These are phyloP conservation scores for Wickerhamiella alocasiicola DNA, from an alignment of 805 yeast genomes.

Conservation along the genomic window DNA sequence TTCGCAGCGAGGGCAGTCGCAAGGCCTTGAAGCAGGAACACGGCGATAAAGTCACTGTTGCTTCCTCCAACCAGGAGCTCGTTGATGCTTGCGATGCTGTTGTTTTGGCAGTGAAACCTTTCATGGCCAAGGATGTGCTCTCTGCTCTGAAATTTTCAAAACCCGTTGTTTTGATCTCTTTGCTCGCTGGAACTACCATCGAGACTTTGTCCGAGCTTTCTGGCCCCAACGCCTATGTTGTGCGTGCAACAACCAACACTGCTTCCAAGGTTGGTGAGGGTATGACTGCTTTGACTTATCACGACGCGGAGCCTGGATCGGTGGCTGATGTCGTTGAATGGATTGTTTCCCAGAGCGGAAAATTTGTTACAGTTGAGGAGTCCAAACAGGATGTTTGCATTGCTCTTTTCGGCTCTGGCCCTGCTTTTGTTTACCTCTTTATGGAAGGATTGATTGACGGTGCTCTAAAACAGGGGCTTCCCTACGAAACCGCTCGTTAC, in stretches of 20 bases:
- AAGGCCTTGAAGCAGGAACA: conserved; percentile 37
- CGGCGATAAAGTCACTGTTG: conserved; percentile 39
- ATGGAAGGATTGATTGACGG: conserved; percentile 90
- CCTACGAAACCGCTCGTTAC: conserved; percentile 64
- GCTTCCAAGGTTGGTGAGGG: conserved; percentile 91
- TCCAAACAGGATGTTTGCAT: conserved; percentile 95
- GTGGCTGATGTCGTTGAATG: conserved; percentile 25
- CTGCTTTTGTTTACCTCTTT: conserved; percentile 83
- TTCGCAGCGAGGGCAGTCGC: conserved; percentile 42
- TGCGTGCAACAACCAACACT: conserved; percentile 96
- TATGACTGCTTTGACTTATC: conserved; percentile 81
- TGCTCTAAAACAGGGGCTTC: conserved; percentile 88
- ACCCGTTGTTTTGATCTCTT: conserved; percentile 46
- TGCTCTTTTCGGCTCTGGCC: conserved; percentile 90
- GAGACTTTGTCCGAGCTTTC: conserved; percentile 40
- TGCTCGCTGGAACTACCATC: conserved; percentile 89
- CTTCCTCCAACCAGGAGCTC: conserved; percentile 41
- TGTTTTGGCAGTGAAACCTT: conserved; percentile 83
- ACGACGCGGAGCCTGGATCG: conserved; percentile 33
- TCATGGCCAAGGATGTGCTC: conserved; percentile 50
- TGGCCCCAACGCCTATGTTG: conserved; percentile 36
- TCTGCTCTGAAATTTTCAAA: conserved; percentile 39
- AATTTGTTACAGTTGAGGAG: conserved; percentile 40
- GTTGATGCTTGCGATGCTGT: conserved; percentile 55
- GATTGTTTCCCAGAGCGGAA: conserved; percentile 33